phyloP scores from a whole-genome alignment of 1,284 basidiomycete species.

The Jaminaea rosea region DNA sequence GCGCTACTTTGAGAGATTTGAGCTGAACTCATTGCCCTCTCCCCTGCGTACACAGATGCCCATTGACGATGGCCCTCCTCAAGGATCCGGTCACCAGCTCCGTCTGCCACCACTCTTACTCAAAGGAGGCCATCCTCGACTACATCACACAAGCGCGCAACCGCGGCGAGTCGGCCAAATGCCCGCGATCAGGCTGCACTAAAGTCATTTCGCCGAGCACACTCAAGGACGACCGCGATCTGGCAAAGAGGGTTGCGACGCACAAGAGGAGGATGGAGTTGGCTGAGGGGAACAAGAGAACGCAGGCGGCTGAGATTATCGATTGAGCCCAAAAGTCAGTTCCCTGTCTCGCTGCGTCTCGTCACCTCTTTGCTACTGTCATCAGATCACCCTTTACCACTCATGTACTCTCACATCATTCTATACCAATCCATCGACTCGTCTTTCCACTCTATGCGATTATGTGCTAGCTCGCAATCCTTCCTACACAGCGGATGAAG shows the following conservation, averaged over 20 bases:
- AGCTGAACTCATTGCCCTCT: too few relatives aligned
- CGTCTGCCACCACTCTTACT: background rate
- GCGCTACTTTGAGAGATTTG: too few relatives aligned
- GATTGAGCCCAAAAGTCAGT: background rate
- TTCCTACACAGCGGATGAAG: background rate
- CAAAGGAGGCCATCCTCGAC: background rate
- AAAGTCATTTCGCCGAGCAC: background rate
- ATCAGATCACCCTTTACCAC: background rate
- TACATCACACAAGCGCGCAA: background rate
- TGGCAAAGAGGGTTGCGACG: background rate
- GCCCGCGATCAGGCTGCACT: background rate
- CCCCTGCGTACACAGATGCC: too few relatives aligned
- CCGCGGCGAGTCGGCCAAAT: background rate
- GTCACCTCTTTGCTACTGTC: background rate
- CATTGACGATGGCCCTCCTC: background rate
- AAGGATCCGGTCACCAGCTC: background rate
- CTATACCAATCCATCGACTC: background rate
- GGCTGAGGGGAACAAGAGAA: background rate
- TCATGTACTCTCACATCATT: background rate
- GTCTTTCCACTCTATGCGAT: background rate
- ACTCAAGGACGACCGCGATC: background rate
- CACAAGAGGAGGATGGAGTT: background rate
- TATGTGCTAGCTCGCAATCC: background rate
- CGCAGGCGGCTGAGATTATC: background rate
- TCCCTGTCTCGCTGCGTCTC: too few relatives aligned